Conservation (phyloP, 441 rosid genomes). For the Syzygium malaccense region DNA sequence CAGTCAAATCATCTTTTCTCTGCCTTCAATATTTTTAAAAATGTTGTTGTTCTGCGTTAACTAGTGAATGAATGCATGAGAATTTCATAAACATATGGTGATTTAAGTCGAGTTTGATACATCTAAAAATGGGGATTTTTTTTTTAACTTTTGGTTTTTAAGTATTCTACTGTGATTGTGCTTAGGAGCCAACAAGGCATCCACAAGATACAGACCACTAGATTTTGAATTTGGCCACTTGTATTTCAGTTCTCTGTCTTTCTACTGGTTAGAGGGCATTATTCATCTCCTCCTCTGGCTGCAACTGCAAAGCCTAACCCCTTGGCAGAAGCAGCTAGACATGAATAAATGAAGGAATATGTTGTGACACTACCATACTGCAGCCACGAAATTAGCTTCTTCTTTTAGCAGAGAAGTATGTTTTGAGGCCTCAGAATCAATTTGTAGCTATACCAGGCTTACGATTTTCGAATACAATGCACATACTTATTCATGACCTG, state of each 20-base stretch:
- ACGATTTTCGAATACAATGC: background rate
- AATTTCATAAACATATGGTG: background rate
- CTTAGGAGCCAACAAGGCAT: background rate
- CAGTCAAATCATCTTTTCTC: background rate
- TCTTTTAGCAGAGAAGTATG: background rate
- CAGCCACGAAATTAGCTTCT: background rate
- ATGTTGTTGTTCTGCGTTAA: background rate
- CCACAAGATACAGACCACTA: background rate
- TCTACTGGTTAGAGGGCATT: background rate
- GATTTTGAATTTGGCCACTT: background rate
- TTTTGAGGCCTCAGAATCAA: background rate
- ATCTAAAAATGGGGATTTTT: background rate
- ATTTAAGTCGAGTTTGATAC: background rate
- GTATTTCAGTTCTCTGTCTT: background rate
- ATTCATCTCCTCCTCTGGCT: background rate
- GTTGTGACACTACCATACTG: background rate
- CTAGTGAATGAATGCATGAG: background rate
- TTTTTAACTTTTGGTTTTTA: background rate
- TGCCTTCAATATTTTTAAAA: background rate
- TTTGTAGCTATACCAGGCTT: background rate
- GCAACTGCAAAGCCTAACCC: background rate
- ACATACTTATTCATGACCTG: background rate
- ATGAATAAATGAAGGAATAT: background rate
- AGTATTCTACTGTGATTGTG: background rate
- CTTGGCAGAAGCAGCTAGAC: background rate